phyloP scores from a whole-genome alignment of 495 filamentous ascomycete genomes.

The Sabuloglossum arenarium region DNA sequence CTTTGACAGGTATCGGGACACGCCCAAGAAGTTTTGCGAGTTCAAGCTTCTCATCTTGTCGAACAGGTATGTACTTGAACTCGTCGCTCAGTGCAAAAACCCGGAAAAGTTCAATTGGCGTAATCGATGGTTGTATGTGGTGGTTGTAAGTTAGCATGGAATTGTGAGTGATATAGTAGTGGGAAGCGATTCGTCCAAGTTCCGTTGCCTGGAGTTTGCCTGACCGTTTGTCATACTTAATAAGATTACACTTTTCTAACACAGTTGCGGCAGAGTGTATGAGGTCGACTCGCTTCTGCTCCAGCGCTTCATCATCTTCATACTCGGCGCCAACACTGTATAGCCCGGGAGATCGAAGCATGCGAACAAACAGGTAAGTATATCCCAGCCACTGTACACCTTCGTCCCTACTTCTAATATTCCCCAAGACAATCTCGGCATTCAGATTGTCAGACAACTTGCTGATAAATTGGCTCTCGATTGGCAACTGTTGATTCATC shows the following conservation, averaged over 20 bases:
- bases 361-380: slow-evolving; percentile 93
- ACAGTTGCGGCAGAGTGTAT: slow-evolving; percentile 84
- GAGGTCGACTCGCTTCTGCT: slow-evolving; percentile 91
- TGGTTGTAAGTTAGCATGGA: slow-evolving; percentile 96
- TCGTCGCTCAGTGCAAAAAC: slow-evolving; percentile 96
- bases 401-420: slow-evolving; percentile 81
- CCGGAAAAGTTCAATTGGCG: slow-evolving; percentile 84
- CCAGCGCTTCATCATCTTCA: slow-evolving; percentile 71
- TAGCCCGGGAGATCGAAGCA: slow-evolving; percentile 86
- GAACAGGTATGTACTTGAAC: slow-evolving; percentile 97
- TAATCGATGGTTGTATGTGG: slow-evolving; percentile 81
- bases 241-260: slow-evolving; percentile 65
- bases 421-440: slow-evolving; percentile 88
- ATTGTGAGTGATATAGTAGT: slow-evolving; percentile 93
- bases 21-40: slow-evolving; percentile 74
- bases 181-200: slow-evolving; percentile 83
- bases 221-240: slow-evolving; percentile 90
- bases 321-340: slow-evolving; percentile 95
- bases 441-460: slow-evolving; percentile 93
- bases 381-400: slow-evolving; percentile 98
- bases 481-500: slow-evolving; percentile 91
- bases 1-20: slow-evolving; percentile 92
- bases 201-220: slow-evolving; percentile 82
- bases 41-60: slow-evolving; percentile 94
- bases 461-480: slow-evolving; percentile 88